A percentile compares a stretch with the other conserved stretches of the same genome.
phyloP scores from a whole-genome alignment of 768 basidiomycete genomes.

The Pleurotus citrinopileatus region DNA sequence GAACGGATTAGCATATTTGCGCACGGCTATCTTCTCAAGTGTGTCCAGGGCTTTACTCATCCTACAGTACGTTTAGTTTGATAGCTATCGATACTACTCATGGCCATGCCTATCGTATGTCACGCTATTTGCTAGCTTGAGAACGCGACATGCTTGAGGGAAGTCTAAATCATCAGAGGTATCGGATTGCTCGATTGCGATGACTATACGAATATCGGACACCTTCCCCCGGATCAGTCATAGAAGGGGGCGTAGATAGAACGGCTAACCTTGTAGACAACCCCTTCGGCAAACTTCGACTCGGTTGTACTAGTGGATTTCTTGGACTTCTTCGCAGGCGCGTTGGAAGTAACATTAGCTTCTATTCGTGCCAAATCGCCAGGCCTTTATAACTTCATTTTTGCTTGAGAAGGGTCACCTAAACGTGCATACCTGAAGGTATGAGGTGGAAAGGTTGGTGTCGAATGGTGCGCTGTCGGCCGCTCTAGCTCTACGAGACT shows the following conservation, averaged over 20 bases:
- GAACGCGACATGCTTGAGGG: conserved; percentile 78
- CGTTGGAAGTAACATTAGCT: conserved; percentile 49
- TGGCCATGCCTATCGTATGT: conserved; percentile 76
- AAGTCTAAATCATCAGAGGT: conserved; percentile 68
- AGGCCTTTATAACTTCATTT: conserved; percentile 42
- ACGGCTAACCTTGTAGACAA: conserved; percentile 73
- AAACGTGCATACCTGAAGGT: conserved; percentile 58
- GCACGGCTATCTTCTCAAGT: conserved; percentile 46
- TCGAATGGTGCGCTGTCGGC: conserved; percentile 75
- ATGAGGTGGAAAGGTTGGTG: conserved; percentile 77
- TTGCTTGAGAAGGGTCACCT: background rate
- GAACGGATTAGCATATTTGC: conserved; percentile 6
- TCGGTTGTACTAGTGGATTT: conserved; percentile 41
- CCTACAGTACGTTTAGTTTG: conserved; percentile 32
- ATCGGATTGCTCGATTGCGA: conserved; percentile 72
- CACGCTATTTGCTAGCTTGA: conserved; percentile 90
- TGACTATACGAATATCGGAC: conserved; percentile 75
- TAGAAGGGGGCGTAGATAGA: background rate
- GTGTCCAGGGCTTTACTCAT: conserved; percentile 84
- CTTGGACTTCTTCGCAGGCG: conserved; percentile 35
- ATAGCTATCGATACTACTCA: background rate
- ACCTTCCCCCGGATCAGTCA: conserved; percentile 42
- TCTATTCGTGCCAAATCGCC: conserved; percentile 91
- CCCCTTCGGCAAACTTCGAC: conserved; percentile 60
- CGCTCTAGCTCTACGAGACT: conserved; percentile 88